phyloP scores from a whole-genome alignment of 192 early-diverging fungal genomes.

The Backusella tarrabulga region DNA sequence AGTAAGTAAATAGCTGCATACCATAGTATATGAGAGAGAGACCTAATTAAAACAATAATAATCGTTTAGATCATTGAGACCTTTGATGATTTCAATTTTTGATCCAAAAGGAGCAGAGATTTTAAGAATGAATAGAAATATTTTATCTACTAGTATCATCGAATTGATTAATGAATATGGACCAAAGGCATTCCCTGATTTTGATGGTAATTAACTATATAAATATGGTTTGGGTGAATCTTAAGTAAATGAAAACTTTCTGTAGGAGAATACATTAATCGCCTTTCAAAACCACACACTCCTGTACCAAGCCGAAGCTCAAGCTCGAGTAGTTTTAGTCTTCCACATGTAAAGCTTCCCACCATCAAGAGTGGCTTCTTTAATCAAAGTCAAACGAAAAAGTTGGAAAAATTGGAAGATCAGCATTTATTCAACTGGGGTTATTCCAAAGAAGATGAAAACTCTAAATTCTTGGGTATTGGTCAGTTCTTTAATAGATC shows the following conservation, averaged over 20 bases:
- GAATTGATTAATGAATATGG: conserved; percentile 83
- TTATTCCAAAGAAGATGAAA: not conserved
- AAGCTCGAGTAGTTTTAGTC: not conserved
- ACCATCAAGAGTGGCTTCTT: conserved; percentile 4
- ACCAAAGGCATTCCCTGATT: conserved; percentile 73
- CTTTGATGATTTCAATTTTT: conserved; percentile 74
- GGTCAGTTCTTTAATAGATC: not conserved
- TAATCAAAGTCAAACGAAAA: not conserved
- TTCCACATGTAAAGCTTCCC: not conserved
- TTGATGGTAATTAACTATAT: conserved; percentile 42
- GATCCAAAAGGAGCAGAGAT: conserved; percentile 55
- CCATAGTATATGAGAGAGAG: not conserved
- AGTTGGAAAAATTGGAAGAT: conserved; percentile 5
- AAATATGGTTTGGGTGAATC: not conserved
- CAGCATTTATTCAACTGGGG: conserved; percentile 10
- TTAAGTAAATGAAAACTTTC: not conserved
- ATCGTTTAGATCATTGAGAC: conserved; percentile 65
- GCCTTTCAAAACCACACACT: not conserved
- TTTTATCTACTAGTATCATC: conserved; percentile 75
- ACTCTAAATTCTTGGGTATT: not conserved
- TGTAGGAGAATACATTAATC: conserved; percentile 24
- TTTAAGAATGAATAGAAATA: conserved; percentile 68
- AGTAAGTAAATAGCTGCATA: conserved; percentile 27
- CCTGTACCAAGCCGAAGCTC: conserved; percentile 8
- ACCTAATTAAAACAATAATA: not conserved